phyloP scores from a whole-genome alignment of 2,329 filamentous ascomycete genomes.

The Phialophora macrospora region DNA sequence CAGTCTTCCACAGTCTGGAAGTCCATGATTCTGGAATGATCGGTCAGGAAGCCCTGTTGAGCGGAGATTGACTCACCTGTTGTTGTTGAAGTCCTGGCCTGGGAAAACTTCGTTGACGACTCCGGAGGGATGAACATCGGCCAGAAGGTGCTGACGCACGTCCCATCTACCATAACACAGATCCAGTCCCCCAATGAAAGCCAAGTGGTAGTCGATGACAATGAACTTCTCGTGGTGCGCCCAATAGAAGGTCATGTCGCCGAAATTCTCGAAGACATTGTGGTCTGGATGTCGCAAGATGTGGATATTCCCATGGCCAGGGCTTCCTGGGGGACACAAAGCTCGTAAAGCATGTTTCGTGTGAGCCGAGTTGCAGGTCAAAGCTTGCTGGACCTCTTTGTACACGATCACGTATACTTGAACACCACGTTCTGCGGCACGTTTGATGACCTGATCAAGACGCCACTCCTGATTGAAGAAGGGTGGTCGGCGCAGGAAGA shows the following conservation, averaged over 20 bases:
- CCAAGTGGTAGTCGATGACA: conserved; percentile 86
- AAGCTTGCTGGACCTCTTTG: conserved; percentile 77
- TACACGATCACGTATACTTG: conserved; percentile 95
- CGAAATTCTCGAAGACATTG: conserved; percentile 89
- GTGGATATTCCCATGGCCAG: conserved; percentile 84
- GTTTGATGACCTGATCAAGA: conserved; percentile 83
- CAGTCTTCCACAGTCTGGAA: conserved; percentile 90
- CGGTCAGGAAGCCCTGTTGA: background rate
- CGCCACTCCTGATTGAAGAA: conserved; percentile 83
- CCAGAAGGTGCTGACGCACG: conserved; percentile 77
- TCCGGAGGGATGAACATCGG: conserved; percentile 85
- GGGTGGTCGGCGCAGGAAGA: conserved; percentile 81
- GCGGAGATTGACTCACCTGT: conserved; percentile 51
- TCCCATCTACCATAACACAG: conserved; percentile 97
- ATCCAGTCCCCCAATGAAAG: conserved; percentile 93
- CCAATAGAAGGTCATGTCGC: conserved; percentile 97
- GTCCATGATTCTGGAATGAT: conserved; percentile 73
- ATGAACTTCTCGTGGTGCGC: conserved; percentile 98
- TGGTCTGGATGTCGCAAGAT: conserved; percentile 93
- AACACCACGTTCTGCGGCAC: conserved; percentile 86
- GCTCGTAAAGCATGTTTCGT: conserved; percentile 83
- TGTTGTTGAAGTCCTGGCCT: conserved; percentile 98
- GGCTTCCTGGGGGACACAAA: conserved; percentile 79
- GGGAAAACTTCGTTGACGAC: conserved; percentile 86
- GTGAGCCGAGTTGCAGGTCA: conserved; percentile 91